Evolutionary conservation across 148 eudicot genomes (phyloP).

Genomic region (Hydrangea macrophylla): DNA sequence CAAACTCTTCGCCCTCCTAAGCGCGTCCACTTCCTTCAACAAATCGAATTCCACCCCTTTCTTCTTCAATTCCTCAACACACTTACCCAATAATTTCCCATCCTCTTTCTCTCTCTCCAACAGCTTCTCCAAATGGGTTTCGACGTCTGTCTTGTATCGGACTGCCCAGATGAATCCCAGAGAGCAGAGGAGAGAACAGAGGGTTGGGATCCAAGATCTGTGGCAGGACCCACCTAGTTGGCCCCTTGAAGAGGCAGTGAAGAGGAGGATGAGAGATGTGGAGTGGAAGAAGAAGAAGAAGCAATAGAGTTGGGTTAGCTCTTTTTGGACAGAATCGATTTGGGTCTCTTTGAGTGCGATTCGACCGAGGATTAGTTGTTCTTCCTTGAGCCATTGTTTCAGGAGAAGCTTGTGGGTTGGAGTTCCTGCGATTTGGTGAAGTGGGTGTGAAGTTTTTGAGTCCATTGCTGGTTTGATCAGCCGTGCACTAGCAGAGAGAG

Average conservation of each 20-base stretch:
- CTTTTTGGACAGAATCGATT: conserved; percentile 57
- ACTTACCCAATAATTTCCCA: conserved; percentile 53
- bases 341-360: conserved; percentile 71
- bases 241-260: conserved; percentile 37
- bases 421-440: conserved; percentile 68
- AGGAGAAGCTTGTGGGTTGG: conserved; percentile 90
- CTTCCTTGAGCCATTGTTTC: conserved; percentile 87
- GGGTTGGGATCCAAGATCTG: conserved; percentile 67
- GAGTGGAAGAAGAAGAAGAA: conserved; percentile 85
- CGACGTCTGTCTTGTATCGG: conserved; percentile 68
- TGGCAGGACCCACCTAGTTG: conserved; percentile 28
- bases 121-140: conserved; percentile 55
- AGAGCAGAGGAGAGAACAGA: conserved; percentile 58
- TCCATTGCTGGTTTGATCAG: conserved; percentile 39
- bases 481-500: conserved; percentile 6
- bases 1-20: conserved; percentile 71
- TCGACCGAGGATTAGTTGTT: conserved; percentile 63
- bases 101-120: conserved; percentile 75
- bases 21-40: conserved; percentile 75
- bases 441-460: conserved; percentile 52
- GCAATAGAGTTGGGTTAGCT: conserved; percentile 71
- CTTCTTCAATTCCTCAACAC: conserved; percentile 74
- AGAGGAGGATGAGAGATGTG: conserved; percentile 54
- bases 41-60: conserved; percentile 79
- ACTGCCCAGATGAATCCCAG: conserved; percentile 72